Evolutionary conservation across 2,329 filamentous ascomycete species (phyloP), one percentile per base, ranked within the genome.

Genomic region (Clarireedia sp.): DNA sequence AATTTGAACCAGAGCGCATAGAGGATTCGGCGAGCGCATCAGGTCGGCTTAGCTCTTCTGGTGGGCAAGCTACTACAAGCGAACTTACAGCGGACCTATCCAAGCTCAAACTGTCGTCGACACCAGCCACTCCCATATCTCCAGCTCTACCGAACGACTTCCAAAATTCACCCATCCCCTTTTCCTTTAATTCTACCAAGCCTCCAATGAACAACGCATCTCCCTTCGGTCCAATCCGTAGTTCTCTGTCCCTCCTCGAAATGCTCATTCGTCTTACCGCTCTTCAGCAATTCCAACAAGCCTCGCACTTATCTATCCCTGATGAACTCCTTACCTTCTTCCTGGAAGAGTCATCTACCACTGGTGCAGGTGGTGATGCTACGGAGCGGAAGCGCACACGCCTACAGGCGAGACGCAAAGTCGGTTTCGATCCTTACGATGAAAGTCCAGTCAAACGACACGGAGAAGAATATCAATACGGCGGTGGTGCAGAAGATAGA

Each of bases 271-370:
- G 86, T 52, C 78, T 89, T 26, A 83, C 83, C 1, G 81, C 85
- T 0, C 77, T 89, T 3, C 86, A 89, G 67, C 86, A 89, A 73
- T 88, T 87, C 70, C 82, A 87, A 61, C 86, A 89, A 73, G 77
- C 80, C 54, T 85, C 84, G 0, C 86, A 89, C 63, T 78, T 89
- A 12, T 76, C 83, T 38, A 86, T 89, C 57, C 81, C 81, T 17
- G 86, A 89, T 67, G 85, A 89, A 65, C 75, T 88, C 1, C 76
- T 89, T 9, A 87, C 84, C 64, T 88, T 89, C 73, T 89, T 89
- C 74, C 76, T 89, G 8, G 79, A 82, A 59, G 84, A 87, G 63
- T 81, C 78, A 10, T 80, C 81, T 33, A 83, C 82, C 2, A 86
- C 83, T 1, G 85, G 84, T 26, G 81, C 82, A 1, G 83, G 83